Base-by-base conservation (phyloP, 805 yeast genomes). In the Wickerhamomyces strasburgensis region DNA sequence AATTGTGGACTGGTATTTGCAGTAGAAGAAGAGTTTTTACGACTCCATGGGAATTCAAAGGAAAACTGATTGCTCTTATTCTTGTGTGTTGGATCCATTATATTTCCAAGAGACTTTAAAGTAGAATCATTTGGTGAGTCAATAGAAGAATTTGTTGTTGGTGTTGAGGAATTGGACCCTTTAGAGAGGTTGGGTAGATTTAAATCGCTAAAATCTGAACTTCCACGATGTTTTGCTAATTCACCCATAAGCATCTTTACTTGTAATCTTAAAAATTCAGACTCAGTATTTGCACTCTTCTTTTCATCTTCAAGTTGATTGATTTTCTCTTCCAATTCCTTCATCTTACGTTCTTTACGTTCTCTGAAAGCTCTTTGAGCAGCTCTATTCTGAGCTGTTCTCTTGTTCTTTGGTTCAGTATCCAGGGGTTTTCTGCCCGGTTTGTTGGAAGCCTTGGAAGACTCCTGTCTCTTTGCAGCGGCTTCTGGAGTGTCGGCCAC, bases 301-400 rank as follows among this genome's bases (percentile, higher is more conserved):
- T 81, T 80, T 47, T 80, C 84, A 45, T 73, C 72, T 58, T 93
- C 96, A 47, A 90, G 70, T 47, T 65, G 59, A 34, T 70, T 61
- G 11, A 90, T 95, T 49, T 84, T 80, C 32, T 78, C 79, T 57
- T 89, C 96, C 43, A 90, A 68, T 46, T 87, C 95, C 54, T 78
- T 75, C 79, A 93, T 74, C 54, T 84, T 86, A 34, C 71, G 72
- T 60, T 90, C 98, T 59, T 90, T 90, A 43, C 98, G 75, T 62
- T 93, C 98, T 39, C 98, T 70, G 62, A 87, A 90, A 6, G 98
- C 98, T 38, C 98, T 70, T 62, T 93, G 98, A n/a, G 98, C 98
- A 3, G 97, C 97, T 52, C 98, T 73, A 60, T 93, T 90, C 64
- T 93, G 98, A 3, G 97, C 97, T 13, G 95, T 87, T 50, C 98